Percentiles rank a stretch among this genome's conserved stretches.
Conservation (phyloP, 2,329 filamentous ascomycete genomes). For the Geosmithia morbida region DNA sequence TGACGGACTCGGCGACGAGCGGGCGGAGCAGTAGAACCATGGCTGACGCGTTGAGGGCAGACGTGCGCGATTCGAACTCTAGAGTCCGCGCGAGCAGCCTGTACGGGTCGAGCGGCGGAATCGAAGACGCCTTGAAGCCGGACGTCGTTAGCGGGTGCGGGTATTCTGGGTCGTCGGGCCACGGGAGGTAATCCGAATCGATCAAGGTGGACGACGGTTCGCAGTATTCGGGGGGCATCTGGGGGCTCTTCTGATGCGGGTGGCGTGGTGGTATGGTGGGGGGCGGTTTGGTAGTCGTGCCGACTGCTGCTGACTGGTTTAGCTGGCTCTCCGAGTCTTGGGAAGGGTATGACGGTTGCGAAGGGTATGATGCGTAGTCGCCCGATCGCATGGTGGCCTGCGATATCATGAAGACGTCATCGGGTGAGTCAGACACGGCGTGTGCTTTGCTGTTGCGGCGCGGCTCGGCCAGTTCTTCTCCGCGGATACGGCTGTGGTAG, state of each 20-base stretch:
- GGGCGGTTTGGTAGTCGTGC: background rate
- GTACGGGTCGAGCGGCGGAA: conserved; percentile 37
- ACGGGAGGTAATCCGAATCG: conserved; percentile 44
- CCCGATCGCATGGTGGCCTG: conserved; percentile 27
- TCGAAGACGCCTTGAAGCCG: conserved; percentile 1
- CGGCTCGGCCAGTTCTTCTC: conserved; percentile 16
- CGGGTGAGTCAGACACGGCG: conserved; percentile 14
- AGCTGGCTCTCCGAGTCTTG: conserved; percentile 11
- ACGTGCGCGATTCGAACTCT: conserved; percentile 39
- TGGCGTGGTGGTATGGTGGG: background rate
- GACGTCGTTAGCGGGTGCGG: conserved; percentile 24
- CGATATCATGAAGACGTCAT: conserved; percentile 28
- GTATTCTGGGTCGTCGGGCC: conserved; percentile 41
- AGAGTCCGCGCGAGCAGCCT: conserved; percentile 37
- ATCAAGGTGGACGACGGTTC: conserved; percentile 15
- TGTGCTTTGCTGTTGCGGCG: background rate
- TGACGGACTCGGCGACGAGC: conserved; percentile 36
- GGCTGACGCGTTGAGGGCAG: conserved; percentile 43
- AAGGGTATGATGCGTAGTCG: conserved; percentile 16
- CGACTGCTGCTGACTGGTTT: background rate
- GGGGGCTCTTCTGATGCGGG: conserved; percentile 10
- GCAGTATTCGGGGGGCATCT: conserved; percentile 6
- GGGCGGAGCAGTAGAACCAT: conserved; percentile 46
- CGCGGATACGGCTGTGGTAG: conserved; percentile 30
- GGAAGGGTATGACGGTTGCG: conserved; percentile 15